Base-by-base conservation (phyloP, 768 basidiomycete genomes). In the Mycena alexandri region DNA sequence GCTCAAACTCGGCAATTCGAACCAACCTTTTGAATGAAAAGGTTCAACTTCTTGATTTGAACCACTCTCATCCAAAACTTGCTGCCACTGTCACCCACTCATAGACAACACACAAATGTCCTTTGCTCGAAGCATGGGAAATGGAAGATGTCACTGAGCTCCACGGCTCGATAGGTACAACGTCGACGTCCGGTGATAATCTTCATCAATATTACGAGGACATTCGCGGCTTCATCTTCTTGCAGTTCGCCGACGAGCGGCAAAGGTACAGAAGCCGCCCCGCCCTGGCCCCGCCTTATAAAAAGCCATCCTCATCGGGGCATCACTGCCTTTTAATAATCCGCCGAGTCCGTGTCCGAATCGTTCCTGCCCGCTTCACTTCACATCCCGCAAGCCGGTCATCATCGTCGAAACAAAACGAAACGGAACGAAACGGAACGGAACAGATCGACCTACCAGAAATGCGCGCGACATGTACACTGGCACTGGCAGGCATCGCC, bases 401-500 rank as follows among this genome's bases (percentile, higher is more conserved):
- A 55, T 21, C 38, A 21, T 24, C 8, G 22, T 7, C 12, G 38
- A 29, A 13, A 41, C 44, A 21, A 29, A 13, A 33, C 56, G 25
- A 29, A 33, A 21, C n/a, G 29, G 12, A 14, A 21, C 3, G 16
- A 1, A 7, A n/a, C 25, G 25, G 11, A 38, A 44, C 33, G 29
- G 43, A 29, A 46, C 19, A 17, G 24, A 56, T 16, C 22, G 12
- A 11, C 12, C 24, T 29, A 6, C 12, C 41, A 16, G 13, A 16
- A 51, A 10, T 22, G 12, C 25, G 11, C 29, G 29, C 29, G 29
- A 29, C 29, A 6, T 29, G 19, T 14, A 7, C 43, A n/a, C 43
- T 44, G 43, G 9, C 43, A n/a, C 43, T 44, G 43, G 43, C n/a
- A 57, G 17, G 43, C 56, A 38, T 53, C 41, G 52, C 33, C 4